Evolutionary conservation across 164 flowering plant genomes (phyloP).

Genomic region (Taxillus chinensis): DNA sequence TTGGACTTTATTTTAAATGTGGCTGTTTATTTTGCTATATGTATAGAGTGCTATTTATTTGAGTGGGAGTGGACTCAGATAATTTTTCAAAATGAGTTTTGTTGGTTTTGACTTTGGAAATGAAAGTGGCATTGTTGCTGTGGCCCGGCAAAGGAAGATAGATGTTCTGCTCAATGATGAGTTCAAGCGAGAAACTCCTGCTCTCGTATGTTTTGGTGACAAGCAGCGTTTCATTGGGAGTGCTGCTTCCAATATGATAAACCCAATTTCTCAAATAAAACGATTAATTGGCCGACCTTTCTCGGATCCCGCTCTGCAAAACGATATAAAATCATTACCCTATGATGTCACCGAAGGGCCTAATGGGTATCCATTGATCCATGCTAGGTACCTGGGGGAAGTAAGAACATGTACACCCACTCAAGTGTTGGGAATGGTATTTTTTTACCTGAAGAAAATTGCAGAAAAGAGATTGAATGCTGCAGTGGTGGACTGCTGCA

Average conservation of each 20-base stretch:
- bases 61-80: no score
- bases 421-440: slow-evolving; percentile 73
- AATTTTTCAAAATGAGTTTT: slow-evolving; percentile 59
- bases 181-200: slow-evolving; percentile 90
- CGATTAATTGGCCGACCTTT: slow-evolving; percentile 65
- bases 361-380: slow-evolving; percentile 76
- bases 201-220: slow-evolving; percentile 84
- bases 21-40: no score
- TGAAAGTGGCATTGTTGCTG: slow-evolving; percentile 88
- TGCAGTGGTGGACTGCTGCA: slow-evolving; percentile 91
- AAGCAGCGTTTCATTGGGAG: slow-evolving; percentile 92
- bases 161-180: slow-evolving; percentile 95
- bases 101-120: slow-evolving; percentile 95
- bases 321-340: slow-evolving; percentile 61
- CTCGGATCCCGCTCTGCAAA: slow-evolving; percentile 78
- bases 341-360: slow-evolving; percentile 76
- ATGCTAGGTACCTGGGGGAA: slow-evolving; percentile 73
- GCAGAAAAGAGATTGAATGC: slow-evolving; percentile 86
- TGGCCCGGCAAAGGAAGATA: slow-evolving; percentile 85
- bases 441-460: slow-evolving; percentile 64
- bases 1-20: no score
- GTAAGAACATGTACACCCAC: slow-evolving; percentile 63
- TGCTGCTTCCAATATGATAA: slow-evolving; percentile 76
- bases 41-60: no score
- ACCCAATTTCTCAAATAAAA: slow-evolving; percentile 79